Percentiles rank a stretch among this genome's conserved stretches.
Conservation (phyloP, 2,329 filamentous ascomycete genomes). For the Colletotrichum ledebouriae region DNA sequence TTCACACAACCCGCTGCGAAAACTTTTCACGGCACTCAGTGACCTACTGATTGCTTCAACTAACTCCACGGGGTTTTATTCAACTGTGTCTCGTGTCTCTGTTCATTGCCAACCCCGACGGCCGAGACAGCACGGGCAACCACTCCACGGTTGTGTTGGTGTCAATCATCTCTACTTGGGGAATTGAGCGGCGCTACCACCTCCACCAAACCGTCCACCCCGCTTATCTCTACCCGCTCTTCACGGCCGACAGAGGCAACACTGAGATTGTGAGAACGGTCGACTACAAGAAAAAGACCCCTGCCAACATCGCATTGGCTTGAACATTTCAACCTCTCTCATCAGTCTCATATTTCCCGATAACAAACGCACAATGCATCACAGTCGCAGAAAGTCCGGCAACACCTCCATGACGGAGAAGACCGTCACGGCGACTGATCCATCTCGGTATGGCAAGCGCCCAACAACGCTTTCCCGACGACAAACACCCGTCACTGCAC, state of each 20-base stretch:
- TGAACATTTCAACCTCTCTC: conserved; percentile 23
- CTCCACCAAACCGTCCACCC: conserved; percentile 38
- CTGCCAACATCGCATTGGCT: conserved; percentile 33
- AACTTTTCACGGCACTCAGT: conserved; percentile 35
- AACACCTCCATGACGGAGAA: conserved; percentile 69
- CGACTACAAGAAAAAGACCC: conserved; percentile 37
- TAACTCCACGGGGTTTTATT: conserved; percentile 15
- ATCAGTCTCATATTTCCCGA: conserved; percentile 42
- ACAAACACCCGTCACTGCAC: conserved; percentile 55
- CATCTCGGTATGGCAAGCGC: conserved; percentile 60
- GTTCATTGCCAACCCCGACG: conserved; percentile 40
- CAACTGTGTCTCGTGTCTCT: conserved; percentile 13
- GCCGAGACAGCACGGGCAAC: conserved; percentile 36
- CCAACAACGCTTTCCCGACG: conserved; percentile 60
- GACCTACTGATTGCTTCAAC: conserved; percentile 23
- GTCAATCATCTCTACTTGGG: conserved; percentile 41
- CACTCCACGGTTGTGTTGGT: conserved; percentile 14
- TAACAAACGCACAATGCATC: conserved; percentile 61
- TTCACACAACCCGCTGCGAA: conserved; percentile 20
- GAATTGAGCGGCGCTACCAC: conserved; percentile 39
- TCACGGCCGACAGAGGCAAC: conserved; percentile 31
- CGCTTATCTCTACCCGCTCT: conserved; percentile 37
- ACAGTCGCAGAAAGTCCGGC: conserved; percentile 69
- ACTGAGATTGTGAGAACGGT: conserved; percentile 7
- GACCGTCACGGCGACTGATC: conserved; percentile 60